phyloP scores from a whole-genome alignment of 352 stramenopile species.

The Phytophthora fragariae region DNA sequence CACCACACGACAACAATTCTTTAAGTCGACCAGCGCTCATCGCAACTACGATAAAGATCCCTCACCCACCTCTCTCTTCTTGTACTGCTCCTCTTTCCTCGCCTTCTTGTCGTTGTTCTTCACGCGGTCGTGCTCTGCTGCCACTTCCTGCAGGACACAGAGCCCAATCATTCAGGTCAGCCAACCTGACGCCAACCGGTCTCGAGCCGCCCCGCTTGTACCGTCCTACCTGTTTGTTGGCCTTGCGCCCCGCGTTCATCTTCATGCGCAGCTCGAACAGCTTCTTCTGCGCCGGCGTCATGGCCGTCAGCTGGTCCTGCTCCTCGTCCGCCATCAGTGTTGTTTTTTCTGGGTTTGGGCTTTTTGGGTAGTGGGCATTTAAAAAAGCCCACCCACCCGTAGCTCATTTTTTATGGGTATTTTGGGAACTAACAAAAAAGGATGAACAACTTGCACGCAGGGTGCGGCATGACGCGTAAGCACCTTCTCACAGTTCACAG shows the following conservation, averaged over 20 bases:
- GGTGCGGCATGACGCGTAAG: too few species aligned
- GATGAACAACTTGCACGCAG: too few species aligned
- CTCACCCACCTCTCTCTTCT: conserved; percentile 55
- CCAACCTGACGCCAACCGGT: too few species aligned
- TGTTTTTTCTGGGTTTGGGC: too few species aligned
- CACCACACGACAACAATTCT: too few species aligned
- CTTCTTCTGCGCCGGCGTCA: conserved; percentile 82
- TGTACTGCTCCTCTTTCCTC: conserved; percentile 63
- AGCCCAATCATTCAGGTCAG: not conserved
- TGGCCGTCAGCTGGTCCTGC: conserved; percentile 57
- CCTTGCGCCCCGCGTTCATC: conserved; percentile 81
- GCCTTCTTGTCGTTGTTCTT: conserved; percentile 74
- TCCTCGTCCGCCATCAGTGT: conserved; percentile 26
- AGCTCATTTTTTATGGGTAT: too few species aligned
- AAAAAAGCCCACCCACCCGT: too few species aligned
- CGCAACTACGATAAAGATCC: not conserved
- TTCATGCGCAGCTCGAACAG: conserved; percentile 90
- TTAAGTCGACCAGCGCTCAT: not conserved
- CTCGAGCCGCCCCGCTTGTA: not conserved
- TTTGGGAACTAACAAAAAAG: too few species aligned
- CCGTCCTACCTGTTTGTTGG: conserved; percentile 72
- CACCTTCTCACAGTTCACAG: too few species aligned
- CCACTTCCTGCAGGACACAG: conserved; percentile 59
- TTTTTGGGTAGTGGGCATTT: too few species aligned
- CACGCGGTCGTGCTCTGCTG: conserved; percentile 71